Conservation (phyloP, 345 rosid species). For the Chamaenerion angustifolium region DNA sequence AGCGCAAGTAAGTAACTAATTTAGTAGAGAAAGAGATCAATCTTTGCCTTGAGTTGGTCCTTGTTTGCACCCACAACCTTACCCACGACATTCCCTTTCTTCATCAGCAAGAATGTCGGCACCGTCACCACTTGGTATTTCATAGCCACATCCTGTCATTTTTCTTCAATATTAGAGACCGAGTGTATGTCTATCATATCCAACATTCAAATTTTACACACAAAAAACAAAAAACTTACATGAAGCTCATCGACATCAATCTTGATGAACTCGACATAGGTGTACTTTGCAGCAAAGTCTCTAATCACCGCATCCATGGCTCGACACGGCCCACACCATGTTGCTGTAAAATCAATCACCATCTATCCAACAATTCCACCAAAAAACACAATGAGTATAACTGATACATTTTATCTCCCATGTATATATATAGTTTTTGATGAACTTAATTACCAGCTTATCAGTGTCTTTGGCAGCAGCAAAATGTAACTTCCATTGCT, state of each 20-base stretch:
- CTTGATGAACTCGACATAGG: conserved; percentile 53
- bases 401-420: no score
- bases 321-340: conserved; percentile 77
- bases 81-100: conserved; percentile 47
- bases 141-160: conserved; percentile 38
- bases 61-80: conserved; percentile 42
- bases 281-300: conserved; percentile 39
- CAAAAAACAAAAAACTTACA: conserved; percentile 15
- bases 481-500: conserved; percentile 43
- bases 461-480: conserved; percentile 37
- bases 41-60: conserved; percentile 39
- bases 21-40: no score
- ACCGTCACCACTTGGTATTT: conserved; percentile 24
- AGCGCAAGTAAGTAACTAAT: no score
- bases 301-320: conserved; percentile 34
- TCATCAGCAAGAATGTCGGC: conserved; percentile 50
- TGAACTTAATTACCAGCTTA: conserved; percentile 47
- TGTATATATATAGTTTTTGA: no score
- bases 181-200: no score
- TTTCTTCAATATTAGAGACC: not conserved
- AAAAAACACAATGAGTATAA: no score
- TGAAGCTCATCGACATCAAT: conserved; percentile 48
- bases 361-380: conserved; percentile 15
- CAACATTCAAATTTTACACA: not conserved
- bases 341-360: conserved; percentile 63